These are phyloP conservation scores for Globisporangium middletonii DNA, from an alignment of 352 stramenopile species.

Conservation along the genomic window DNA sequence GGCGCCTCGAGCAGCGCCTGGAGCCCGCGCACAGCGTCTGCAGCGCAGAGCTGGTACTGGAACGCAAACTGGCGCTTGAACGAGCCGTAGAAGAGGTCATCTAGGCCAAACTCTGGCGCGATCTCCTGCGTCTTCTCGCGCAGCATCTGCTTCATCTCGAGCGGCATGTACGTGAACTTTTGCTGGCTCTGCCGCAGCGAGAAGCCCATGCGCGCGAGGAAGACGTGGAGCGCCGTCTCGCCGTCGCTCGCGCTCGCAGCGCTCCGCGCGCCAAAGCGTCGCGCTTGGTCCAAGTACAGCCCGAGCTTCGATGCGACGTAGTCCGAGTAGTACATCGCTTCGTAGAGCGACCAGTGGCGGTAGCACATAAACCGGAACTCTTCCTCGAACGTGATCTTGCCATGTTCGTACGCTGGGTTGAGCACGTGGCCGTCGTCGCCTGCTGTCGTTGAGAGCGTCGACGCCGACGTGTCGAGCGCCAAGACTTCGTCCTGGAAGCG, in stretches of 20 bases:
- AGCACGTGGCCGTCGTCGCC: constrained; percentile 14
- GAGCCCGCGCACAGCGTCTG: constrained; percentile 93
- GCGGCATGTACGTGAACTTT: constrained; percentile 94
- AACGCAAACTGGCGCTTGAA: constrained; percentile 94
- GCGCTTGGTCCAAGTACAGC: constrained; percentile 62
- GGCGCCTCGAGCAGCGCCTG: constrained; percentile 92
- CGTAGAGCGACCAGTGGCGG: constrained; percentile 92
- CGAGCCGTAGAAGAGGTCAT: constrained; percentile 95
- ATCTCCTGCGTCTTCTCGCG: constrained; percentile 90
- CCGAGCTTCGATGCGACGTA: constrained; percentile 91
- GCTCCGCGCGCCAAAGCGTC: constrained; percentile 57
- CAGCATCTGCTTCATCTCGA: constrained; percentile 89
- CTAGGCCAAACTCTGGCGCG: constrained; percentile 91
- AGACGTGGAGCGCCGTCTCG: constrained; percentile 84
- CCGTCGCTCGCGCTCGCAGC: constrained; percentile 32
- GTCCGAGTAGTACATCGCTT: constrained; percentile 95
- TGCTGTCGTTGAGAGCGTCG: constrained; percentile 28
- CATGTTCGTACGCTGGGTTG: constrained; percentile 67
- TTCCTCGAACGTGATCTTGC: constrained; percentile 85
- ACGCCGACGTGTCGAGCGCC: constrained; percentile 38
- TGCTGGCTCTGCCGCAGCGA: constrained; percentile 94
- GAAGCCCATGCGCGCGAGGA: constrained; percentile 97
- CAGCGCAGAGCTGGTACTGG: constrained; percentile 92
- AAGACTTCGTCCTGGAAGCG: constrained; percentile 91
- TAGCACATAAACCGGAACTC: constrained; percentile 97